A percentile compares a stretch with the other conserved stretches of the same genome.
Evolutionary conservation across 495 filamentous ascomycete genomes (phyloP).

Genomic region (Penicillium coffeae): DNA sequence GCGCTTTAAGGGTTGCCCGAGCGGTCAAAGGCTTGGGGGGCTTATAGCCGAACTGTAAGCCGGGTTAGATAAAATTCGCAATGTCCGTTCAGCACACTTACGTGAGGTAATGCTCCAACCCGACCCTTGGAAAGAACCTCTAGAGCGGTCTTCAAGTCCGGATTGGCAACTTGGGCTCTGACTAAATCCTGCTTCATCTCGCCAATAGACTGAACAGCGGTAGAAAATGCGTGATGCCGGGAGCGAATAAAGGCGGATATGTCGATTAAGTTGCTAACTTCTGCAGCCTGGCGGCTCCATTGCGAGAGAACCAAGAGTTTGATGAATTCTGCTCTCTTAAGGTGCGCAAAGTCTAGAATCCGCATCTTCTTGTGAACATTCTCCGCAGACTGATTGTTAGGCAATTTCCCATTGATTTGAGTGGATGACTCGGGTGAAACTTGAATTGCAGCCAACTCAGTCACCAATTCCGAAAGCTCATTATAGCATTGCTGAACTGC

Average conservation of each 20-base stretch:
- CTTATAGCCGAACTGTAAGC: conserved; percentile 65
- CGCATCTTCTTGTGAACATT: conserved; percentile 77
- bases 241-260: conserved; percentile 65
- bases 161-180: conserved; percentile 68
- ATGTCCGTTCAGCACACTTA: conserved; percentile 31
- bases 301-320: conserved; percentile 83
- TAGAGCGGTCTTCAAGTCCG: conserved; percentile 85
- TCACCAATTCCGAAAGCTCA: conserved; percentile 66
- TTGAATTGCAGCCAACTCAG: conserved; percentile 62
- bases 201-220: conserved; percentile 56
- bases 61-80: neutral
- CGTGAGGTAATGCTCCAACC: conserved; percentile 72
- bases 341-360: conserved; percentile 67
- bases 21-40: conserved; percentile 66
- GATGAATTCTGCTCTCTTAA: conserved; percentile 70
- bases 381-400: conserved; percentile 56
- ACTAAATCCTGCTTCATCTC: conserved; percentile 65
- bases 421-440: conserved; percentile 35
- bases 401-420: conserved; percentile 47
- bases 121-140: conserved; percentile 74
- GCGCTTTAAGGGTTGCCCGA: conserved; percentile 59
- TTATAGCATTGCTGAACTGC: conserved; percentile 80
- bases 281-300: conserved; percentile 76
- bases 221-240: conserved; percentile 53
- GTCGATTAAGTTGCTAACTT: conserved; percentile 81